These are phyloP conservation scores for Diaporthe amygdali DNA, from an alignment of 2,329 filamentous ascomycete species.

Conservation along the genomic window DNA sequence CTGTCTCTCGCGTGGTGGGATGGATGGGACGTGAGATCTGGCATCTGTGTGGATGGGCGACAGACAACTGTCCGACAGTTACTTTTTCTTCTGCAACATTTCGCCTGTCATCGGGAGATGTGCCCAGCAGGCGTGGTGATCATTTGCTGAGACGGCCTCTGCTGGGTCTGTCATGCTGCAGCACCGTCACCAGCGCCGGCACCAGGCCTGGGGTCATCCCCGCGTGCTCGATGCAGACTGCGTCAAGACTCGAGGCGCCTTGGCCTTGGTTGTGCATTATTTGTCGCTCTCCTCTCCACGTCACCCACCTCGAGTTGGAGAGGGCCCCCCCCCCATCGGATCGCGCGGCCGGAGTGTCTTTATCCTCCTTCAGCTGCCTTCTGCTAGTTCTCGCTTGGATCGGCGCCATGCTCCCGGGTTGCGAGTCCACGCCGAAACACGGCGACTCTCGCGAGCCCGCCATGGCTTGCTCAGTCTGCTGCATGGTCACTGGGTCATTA, in stretches of 20 bases:
- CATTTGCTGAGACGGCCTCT: not conserved
- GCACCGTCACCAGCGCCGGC: not conserved
- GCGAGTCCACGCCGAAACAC: conserved; percentile 10
- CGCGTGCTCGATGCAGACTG: not conserved
- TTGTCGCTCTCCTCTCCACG: not conserved
- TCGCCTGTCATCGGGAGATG: not conserved
- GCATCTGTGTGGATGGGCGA: not conserved
- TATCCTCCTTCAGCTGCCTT: not conserved
- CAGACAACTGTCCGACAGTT: not conserved
- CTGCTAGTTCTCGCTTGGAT: conserved; percentile 12
- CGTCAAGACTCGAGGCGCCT: conserved; percentile 3
- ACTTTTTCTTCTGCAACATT: not conserved
- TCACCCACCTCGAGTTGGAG: no score
- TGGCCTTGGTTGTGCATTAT: not conserved
- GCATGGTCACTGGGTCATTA: not conserved
- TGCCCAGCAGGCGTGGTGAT: not conserved
- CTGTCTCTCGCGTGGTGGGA: conserved; percentile 15
- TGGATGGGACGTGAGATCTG: not conserved
- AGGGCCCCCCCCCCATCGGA: no score
- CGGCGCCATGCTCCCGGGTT: conserved; percentile 8
- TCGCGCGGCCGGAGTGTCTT: conserved; percentile 12
- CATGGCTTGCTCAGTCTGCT: not conserved
- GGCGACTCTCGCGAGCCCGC: not conserved
- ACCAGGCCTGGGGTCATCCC: conserved; percentile 3
- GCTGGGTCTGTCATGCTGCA: not conserved